Evolutionary conservation across 208 protist genomes (phyloP), one percentile per base, ranked within the genome.

Genomic region (Acanthamoeba quina): DNA sequence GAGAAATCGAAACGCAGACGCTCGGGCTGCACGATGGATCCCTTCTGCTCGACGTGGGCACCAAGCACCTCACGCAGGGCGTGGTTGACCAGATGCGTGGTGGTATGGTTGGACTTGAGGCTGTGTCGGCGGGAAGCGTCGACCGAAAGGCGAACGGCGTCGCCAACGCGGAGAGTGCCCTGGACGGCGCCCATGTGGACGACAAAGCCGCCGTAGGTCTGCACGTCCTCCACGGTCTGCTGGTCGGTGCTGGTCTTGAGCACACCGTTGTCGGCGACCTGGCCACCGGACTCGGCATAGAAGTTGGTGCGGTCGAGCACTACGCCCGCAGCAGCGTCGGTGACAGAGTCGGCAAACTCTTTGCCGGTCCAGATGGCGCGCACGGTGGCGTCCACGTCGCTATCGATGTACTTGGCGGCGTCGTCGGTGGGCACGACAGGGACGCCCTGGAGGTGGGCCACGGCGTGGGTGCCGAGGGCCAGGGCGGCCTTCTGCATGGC

Each of bases 251-350:
- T 58, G 95, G 91, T 92, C 44, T 95, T 96, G 88, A 99, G 96
- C 83, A 98, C 97, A 76, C 99, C 99, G 31, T 96, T 99, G 96
- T 99, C 99, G 94, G 98, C 99, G 90, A 99, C 98, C 97, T 99
- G 99, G 44, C 99, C 99, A 82, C 99, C 99, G 52, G 98, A 97
- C 97, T 99, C 99, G 31, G 99, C 97, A 96, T 99, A 99, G 95
- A 99, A 99, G 95, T 98, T 98, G n/a, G 99, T 99, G 92, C 70
- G 34, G 94, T 99, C 98, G 31, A 99, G 96, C 47, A 99, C 97
- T 66, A 99, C 95, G 83, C 98, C 98, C 37, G 41, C 83, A 17
- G 83, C 83, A 54, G 54, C 83, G 58, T 72, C 83, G 62, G 83
- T 90, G 83, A 52, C 54, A 37, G 54, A 62, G 15, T 95, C 74